These are phyloP conservation scores for Lodderomyces oxycetoniae DNA, from an alignment of 1,139 yeast species.

Conservation along the genomic window DNA sequence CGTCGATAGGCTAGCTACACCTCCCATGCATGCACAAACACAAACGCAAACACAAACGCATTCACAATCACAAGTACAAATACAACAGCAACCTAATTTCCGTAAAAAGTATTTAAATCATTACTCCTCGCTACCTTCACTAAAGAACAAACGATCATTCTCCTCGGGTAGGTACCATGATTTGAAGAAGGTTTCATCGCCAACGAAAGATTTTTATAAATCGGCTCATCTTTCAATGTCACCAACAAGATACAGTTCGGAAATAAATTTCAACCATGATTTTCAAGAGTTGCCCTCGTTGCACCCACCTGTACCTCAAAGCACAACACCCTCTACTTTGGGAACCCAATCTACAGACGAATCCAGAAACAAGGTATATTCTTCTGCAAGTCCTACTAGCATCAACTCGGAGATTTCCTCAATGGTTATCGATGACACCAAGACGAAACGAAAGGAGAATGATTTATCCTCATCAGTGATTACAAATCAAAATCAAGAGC, in stretches of 20 bases:
- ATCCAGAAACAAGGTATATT: constrained; percentile 2
- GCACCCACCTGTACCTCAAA: constrained; percentile 3
- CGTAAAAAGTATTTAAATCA: constrained; percentile 25
- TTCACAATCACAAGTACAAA: background rate
- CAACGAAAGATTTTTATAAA: constrained; percentile 4
- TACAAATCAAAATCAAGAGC: background rate
- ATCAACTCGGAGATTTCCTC: constrained; percentile 7
- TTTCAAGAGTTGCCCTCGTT: background rate
- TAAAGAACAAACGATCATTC: constrained; percentile 17
- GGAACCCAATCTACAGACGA: constrained; percentile 6
- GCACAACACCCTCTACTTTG: constrained; percentile 10
- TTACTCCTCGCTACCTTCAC: constrained; percentile 38
- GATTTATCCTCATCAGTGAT: no score
- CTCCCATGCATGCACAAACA: constrained; percentile 7
- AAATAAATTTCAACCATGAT: background rate
- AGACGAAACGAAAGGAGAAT: background rate
- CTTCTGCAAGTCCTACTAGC: constrained; percentile 8
- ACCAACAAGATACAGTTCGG: constrained; percentile 1
- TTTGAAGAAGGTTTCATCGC: constrained; percentile 7
- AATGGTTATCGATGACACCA: constrained; percentile 2
- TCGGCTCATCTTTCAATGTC: constrained; percentile 2
- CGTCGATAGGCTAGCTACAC: constrained; percentile 27
- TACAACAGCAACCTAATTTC: constrained; percentile 1
- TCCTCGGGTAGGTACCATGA: constrained; percentile 6
- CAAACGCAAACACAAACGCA: constrained; percentile 2